Evolutionary conservation across 2,329 filamentous ascomycete genomes (phyloP).

Genomic region (Tolypocladium inflatum): DNA sequence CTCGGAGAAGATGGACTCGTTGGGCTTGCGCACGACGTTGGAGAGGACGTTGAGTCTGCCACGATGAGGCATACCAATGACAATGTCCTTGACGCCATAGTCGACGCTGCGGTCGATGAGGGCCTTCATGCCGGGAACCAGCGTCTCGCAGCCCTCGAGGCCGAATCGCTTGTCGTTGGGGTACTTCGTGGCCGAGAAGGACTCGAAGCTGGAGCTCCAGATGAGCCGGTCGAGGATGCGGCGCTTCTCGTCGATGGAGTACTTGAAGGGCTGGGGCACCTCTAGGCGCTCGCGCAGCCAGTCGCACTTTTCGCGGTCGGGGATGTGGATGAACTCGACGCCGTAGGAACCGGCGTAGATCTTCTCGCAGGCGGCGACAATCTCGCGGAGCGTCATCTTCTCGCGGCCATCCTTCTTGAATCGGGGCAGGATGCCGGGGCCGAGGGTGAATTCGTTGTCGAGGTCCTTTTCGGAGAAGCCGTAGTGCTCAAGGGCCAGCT

Average conservation of each 20-base stretch:
- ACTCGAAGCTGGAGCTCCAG: conserved; percentile 96
- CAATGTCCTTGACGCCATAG: conserved; percentile 96
- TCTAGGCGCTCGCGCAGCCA: conserved; percentile 95
- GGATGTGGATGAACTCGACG: conserved; percentile 98
- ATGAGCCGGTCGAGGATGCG: conserved; percentile 95
- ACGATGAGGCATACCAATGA: conserved; percentile 99
- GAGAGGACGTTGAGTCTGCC: conserved; percentile 95
- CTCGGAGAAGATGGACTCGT: conserved; percentile 99
- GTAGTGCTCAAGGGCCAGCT: conserved; percentile 89
- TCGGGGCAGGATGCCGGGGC: conserved; percentile 87
- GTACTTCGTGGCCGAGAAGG: conserved; percentile 93
- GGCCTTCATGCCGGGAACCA: conserved; percentile 98
- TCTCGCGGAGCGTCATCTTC: conserved; percentile 96
- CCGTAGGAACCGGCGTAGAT: conserved; percentile 98
- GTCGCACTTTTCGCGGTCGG: conserved; percentile 93
- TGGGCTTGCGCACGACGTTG: conserved; percentile 98
- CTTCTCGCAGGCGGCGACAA: conserved; percentile 84
- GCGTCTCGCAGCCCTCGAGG: conserved; percentile 90
- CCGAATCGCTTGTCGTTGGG: conserved; percentile 99
- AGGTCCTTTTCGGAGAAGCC: conserved; percentile 91
- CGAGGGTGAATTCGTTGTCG: conserved; percentile 82
- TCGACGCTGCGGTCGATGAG: conserved; percentile 97
- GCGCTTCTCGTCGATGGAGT: conserved; percentile 96
- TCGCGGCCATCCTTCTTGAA: conserved; percentile 83
- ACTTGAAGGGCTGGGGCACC: conserved; percentile 90